phyloP scores from a whole-genome alignment of 306 rosid species.

The Cyamopsis tetragonoloba region DNA sequence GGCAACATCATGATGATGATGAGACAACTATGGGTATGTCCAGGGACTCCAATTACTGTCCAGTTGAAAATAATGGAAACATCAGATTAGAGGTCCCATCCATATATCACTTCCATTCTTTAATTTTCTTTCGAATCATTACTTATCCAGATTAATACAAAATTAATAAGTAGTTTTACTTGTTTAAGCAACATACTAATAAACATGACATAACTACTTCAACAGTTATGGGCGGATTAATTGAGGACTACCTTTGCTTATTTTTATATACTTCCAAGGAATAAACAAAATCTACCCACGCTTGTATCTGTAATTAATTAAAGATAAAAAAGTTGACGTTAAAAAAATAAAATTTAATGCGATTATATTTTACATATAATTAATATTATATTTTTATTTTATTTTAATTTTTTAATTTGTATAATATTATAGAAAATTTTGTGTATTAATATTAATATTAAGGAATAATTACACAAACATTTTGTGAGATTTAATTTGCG shows the following conservation, averaged over 20 bases:
- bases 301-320: not conserved
- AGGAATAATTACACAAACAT: too few relatives aligned
- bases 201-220: slow-evolving; percentile 27
- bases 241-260: not conserved
- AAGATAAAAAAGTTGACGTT: too few relatives aligned
- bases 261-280: not conserved
- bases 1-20: not conserved
- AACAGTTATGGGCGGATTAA: slow-evolving; percentile 18
- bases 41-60: slow-evolving; percentile 6
- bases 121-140: not conserved
- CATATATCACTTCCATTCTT: slow-evolving; percentile 22
- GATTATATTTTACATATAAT: too few relatives aligned
- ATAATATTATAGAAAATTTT: too few relatives aligned
- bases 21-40: not conserved
- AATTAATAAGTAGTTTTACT: slow-evolving; percentile 33
- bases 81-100: slow-evolving; percentile 28
- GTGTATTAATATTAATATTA: not conserved
- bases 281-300: not conserved
- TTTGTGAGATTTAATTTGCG: too few relatives aligned
- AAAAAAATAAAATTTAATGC: too few relatives aligned
- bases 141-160: slow-evolving; percentile 19
- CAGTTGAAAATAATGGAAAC: slow-evolving; percentile 16
- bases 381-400: too few relatives aligned
- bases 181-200: slow-evolving; percentile 39
- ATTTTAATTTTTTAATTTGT: too few relatives aligned